These are phyloP conservation scores for Lunasporangiospora selenospora DNA, from an alignment of 192 early-diverging fungal genomes.

Conservation along the genomic window DNA sequence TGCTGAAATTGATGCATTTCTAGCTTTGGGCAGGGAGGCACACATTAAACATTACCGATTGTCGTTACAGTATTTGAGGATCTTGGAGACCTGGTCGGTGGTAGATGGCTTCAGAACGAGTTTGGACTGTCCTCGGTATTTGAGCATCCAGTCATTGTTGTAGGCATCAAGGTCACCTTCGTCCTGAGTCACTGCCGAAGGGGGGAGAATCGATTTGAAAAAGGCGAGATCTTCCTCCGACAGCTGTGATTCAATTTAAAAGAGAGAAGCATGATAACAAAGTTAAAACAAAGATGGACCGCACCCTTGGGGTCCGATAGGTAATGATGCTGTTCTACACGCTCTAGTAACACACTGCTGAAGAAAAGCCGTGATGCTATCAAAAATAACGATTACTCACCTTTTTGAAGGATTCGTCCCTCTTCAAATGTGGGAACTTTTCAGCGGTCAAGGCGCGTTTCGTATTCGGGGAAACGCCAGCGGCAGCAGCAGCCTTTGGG, in stretches of 20 bases:
- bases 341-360: no score
- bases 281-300: neutral
- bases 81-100: slow-evolving; percentile 81
- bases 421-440: slow-evolving; percentile 54
- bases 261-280: slow-evolving; percentile 1
- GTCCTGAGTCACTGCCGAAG: slow-evolving; percentile 54
- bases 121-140: slow-evolving; percentile 88
- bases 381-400: no score
- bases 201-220: slow-evolving; percentile 65
- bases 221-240: slow-evolving; percentile 63
- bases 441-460: slow-evolving; percentile 51
- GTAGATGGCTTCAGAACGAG: slow-evolving; percentile 88
- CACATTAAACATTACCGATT: slow-evolving; percentile 46
- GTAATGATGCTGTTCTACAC: neutral
- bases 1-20: neutral
- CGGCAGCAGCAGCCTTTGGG: slow-evolving; percentile 16
- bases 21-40: neutral
- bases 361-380: no score
- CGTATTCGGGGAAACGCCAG: neutral
- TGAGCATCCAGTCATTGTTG: slow-evolving; percentile 96
- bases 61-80: slow-evolving; percentile 90
- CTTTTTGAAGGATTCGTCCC: slow-evolving; percentile 52
- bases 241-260: slow-evolving; percentile 39
- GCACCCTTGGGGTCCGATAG: no score
- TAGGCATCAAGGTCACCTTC: slow-evolving; percentile 70